These are phyloP conservation scores for Chlamydomonas eustigma DNA, from an alignment of 139 green algal genomes.

Conservation along the genomic window DNA sequence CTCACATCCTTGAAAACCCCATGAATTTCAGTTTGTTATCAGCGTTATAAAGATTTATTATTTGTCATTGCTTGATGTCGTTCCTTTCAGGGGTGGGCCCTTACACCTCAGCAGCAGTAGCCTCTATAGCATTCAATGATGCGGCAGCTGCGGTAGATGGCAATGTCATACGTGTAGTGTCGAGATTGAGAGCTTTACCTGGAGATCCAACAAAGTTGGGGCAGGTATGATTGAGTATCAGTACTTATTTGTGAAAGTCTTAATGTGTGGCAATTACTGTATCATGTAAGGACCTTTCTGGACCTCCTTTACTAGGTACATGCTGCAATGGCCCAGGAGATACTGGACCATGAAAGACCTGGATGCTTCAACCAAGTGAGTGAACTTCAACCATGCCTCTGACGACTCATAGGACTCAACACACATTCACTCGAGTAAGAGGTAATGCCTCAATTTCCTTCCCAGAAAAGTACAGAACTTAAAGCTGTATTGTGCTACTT, in stretches of 20 bases:
- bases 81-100: conserved; percentile 66
- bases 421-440: no score
- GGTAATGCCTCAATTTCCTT: no score
- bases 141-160: conserved; percentile 81
- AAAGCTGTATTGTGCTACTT: no score
- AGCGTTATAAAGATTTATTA: background rate
- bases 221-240: no score
- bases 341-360: conserved; percentile 67
- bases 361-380: conserved; percentile 91
- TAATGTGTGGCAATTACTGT: conserved; percentile 39
- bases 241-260: no score
- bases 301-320: background rate
- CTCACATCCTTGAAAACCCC: no score
- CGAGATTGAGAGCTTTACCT: conserved; percentile 39
- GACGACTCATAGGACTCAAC: background rate
- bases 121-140: conserved; percentile 82
- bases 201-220: conserved; percentile 34
- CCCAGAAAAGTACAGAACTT: no score
- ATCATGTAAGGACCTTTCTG: background rate
- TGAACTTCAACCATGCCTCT: background rate
- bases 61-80: conserved; percentile 3
- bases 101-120: conserved; percentile 86
- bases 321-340: conserved; percentile 13
- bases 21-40: no score
- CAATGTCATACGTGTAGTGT: conserved; percentile 89